Percentiles rank a stretch among this genome's conserved stretches.
These are phyloP conservation scores for Plasmopara viticola DNA, from an alignment of 352 stramenopile genomes.

Conservation along the genomic window DNA sequence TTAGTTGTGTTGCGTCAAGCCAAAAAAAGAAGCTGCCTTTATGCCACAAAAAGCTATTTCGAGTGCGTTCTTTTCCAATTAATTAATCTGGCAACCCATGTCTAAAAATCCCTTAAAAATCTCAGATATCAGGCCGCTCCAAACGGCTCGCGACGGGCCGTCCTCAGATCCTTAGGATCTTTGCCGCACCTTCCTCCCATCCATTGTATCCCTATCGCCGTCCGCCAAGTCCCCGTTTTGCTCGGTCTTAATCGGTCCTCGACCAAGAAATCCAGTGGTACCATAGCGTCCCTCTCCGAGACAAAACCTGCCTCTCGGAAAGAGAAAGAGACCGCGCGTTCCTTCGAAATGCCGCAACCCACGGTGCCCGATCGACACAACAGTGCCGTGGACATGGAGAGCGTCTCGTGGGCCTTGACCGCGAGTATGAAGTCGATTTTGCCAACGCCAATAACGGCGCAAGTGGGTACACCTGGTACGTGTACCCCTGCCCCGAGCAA, in stretches of 20 bases:
- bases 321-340: neutral
- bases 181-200: too few species aligned
- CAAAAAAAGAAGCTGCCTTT: too few species aligned
- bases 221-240: neutral
- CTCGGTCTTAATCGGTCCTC: neutral
- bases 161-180: too few species aligned
- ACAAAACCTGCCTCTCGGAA: neutral
- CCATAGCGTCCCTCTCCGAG: neutral
- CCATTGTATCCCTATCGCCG: too few species aligned
- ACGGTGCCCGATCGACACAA: neutral
- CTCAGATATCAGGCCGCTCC: too few species aligned
- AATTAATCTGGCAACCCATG: too few species aligned
- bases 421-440: neutral
- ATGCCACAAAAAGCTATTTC: too few species aligned
- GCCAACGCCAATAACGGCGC: neutral
- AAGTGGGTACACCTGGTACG: constrained; percentile 5
- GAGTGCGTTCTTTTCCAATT: too few species aligned
- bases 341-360: neutral
- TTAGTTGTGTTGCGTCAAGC: too few species aligned
- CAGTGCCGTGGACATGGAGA: neutral
- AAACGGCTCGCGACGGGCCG: too few species aligned
- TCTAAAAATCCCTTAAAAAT: too few species aligned
- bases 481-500: constrained; percentile 8
- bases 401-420: neutral
- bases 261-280: neutral